Base-by-base conservation (phyloP, 2,329 filamentous ascomycete genomes). In the Arthrobotrys entomopaga region DNA sequence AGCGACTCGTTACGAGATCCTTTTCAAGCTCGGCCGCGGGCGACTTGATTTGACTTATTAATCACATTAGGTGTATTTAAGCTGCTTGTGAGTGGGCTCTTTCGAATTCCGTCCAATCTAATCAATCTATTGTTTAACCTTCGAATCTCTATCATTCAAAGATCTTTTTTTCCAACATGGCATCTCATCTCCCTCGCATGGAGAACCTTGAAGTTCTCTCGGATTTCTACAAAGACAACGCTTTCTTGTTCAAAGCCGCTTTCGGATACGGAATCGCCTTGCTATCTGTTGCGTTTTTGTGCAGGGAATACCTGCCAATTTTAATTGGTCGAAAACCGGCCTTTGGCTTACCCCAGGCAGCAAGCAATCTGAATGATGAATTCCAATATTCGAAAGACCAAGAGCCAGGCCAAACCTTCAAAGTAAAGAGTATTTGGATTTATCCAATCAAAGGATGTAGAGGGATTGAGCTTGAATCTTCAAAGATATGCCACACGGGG, bases 391-490 rank as follows among this genome's bases (percentile, higher is more conserved):
- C 76, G 15, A 79, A 77, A 11, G 82, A 83, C 63, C 77, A 80
- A 58, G 72, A 79, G 43, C 80, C 80, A 1, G 76, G 77, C 8
- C 80, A 81, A 20, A 80, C 80, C 66, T 85, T 84, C 81, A 82
- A 81, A 40, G 82, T 90, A 54, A 89, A 92, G 80, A 91, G 90
- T 65, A 83, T 96, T 59, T 89, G 89, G 82, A 86, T 93, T 72
- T 94, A 95, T 81, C 93, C 93, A 0, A 83, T 97, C 80, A 94
- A 96, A 82, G 92, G 90, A 66, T 96, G 92, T 80, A 84, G 83
- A 65, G 91, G 90, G 26, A 88, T 96, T 64, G 91, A 95, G 82
- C 87, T 72, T 86, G 87, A 63, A 85, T 95, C 15, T 82, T 91
- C 52, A 83, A 87, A 4, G 87, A 87, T 1, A 92, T 93, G 78